phyloP scores from a whole-genome alignment of 345 rosid genomes.

The Rhodomyrtus tomentosa region DNA sequence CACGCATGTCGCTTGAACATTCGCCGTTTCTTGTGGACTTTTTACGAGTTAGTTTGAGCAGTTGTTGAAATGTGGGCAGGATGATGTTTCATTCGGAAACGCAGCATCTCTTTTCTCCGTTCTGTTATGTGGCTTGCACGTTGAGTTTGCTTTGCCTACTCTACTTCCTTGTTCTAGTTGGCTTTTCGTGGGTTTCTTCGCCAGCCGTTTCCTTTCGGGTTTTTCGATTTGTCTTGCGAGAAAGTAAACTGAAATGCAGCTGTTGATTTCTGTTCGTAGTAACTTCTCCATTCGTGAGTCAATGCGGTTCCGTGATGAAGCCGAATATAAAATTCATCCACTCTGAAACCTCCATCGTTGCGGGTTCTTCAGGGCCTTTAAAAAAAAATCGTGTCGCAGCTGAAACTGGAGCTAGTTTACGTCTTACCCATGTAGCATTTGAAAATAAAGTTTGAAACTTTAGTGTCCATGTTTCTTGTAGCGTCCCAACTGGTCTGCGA shows the following conservation, averaged over 20 bases:
- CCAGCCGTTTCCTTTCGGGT: not conserved
- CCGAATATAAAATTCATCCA: not conserved
- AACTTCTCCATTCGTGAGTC: not conserved
- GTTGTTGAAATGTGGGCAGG: constrained; percentile 15
- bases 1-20: not conserved
- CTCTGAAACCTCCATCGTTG: not conserved
- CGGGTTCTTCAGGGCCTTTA: not conserved
- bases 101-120: not conserved
- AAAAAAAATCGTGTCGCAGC: not conserved
- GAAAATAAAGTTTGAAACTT: not conserved
- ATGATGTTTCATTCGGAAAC: not conserved
- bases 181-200: not conserved
- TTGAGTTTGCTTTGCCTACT: not conserved
- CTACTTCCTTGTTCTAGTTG: not conserved
- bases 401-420: not conserved
- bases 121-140: not conserved
- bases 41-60: constrained; percentile 17
- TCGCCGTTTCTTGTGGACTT: not conserved
- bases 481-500: not conserved
- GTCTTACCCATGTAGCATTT: not conserved
- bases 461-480: not conserved
- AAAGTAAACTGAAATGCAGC: not conserved
- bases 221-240: not conserved
- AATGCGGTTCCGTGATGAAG: not conserved
- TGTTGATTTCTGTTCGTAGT: not conserved